Evolutionary conservation across 192 early-diverging fungal genomes (phyloP), one percentile per base, ranked within the genome.

Genomic region (Phycomyces nitens): DNA sequence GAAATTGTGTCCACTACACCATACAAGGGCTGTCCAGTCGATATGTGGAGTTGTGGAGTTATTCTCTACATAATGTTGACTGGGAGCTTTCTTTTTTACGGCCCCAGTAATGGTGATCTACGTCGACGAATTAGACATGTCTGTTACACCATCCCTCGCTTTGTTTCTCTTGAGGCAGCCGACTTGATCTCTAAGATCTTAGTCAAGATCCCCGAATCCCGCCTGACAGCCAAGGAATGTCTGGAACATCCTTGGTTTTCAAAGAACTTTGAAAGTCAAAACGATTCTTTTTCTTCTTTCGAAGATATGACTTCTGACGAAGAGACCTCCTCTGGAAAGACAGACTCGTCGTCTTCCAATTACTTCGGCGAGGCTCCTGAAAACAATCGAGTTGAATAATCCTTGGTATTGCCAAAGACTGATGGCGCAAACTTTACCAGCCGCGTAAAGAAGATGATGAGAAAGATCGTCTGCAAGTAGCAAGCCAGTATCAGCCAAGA

Each of bases 41-140:
- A 89, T 53, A 81, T 89, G 39, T 89, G 88, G 88, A 80, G 76
- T 41, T 84, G 84, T 72, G 88, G 88, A 15, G 77, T 89, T 16
- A 89, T 89, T n/a, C 69, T 88, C n/a, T 89, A 74, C 66, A 84
- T 84, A 0, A 64, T 89, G 24, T 59, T 89, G 57, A 83, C 85
- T 7, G 88, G 88, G 20, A 76, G 82, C 54, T 71, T 89, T 24
- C 88, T 87, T 0, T 89, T 89, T 72, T 82, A 89, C 55, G 82
- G 87, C 66, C 75, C 82, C 38, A 87, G 86, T 58, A 87, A 86
- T 44, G 64, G 78, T 11, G 68, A 77, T 18, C 65, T 87, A 29
- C 85, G 83, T 64, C 64, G 80, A 5, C 69, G 80, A 53, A 86
- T 87, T 54, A 74, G 76, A 38, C 68, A 65, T n/a, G 85, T 85